These are phyloP conservation scores for Podospora tetraspora DNA, from an alignment of 495 filamentous ascomycete species.

Conservation along the genomic window DNA sequence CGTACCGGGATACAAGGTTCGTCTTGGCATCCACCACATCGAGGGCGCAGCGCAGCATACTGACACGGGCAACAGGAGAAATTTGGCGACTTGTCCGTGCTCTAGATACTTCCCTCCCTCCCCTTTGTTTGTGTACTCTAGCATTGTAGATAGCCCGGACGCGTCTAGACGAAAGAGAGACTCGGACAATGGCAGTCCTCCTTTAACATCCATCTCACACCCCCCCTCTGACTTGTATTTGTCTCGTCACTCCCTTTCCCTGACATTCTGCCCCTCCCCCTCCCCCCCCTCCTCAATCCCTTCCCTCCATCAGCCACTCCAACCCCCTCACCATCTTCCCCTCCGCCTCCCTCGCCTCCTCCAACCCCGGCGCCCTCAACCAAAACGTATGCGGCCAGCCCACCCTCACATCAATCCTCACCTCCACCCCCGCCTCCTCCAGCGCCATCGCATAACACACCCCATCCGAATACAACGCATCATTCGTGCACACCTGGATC, in stretches of 20 bases:
- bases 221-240: not conserved
- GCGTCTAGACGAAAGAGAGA: constrained; percentile 19
- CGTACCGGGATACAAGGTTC: constrained; percentile 96
- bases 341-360: constrained; percentile 25
- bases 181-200: constrained; percentile 26
- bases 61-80: constrained; percentile 63
- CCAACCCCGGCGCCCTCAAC: constrained; percentile 28
- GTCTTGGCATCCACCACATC: constrained; percentile 22
- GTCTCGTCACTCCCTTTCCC: not conserved
- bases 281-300: not conserved
- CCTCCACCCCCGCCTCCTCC: constrained; percentile 24
- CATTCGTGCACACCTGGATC: constrained; percentile 34
- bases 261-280: no score
- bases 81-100: constrained; percentile 90
- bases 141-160: constrained; percentile 50
- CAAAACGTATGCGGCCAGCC: constrained; percentile 38
- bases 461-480: constrained; percentile 33
- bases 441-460: constrained; percentile 32
- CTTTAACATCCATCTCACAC: not conserved
- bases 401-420: constrained; percentile 25
- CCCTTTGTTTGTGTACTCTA: constrained; percentile 54
- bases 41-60: constrained; percentile 5
- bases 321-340: constrained; percentile 40
- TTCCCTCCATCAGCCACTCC: constrained; percentile 30
- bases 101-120: constrained; percentile 54